Evolutionary conservation across 2,329 filamentous ascomycete genomes (phyloP).

Genomic region (Talaromyces sp.): DNA sequence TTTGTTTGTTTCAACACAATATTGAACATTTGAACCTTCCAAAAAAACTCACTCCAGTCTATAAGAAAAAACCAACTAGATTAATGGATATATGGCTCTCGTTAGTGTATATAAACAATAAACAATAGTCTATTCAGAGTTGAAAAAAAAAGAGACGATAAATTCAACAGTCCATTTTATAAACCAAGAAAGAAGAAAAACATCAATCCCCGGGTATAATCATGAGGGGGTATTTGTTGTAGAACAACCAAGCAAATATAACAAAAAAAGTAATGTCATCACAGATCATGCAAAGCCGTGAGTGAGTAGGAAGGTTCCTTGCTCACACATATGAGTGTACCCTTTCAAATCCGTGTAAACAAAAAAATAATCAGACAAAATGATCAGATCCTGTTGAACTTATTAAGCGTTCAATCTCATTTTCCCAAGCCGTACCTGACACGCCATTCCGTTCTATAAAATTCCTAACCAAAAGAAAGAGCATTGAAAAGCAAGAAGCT

Average conservation of each 20-base stretch:
- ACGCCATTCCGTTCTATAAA: neutral
- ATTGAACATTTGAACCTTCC: too few species aligned
- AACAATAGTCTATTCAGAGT: neutral
- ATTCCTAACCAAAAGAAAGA: neutral
- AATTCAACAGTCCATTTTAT: slow-evolving; percentile 5
- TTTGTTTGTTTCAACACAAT: too few species aligned
- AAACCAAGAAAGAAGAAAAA: neutral
- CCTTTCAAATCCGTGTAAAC: neutral
- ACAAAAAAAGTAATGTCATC: neutral
- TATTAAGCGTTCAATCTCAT: neutral
- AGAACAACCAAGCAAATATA: neutral
- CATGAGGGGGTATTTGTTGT: neutral
- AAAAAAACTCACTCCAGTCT: too few species aligned
- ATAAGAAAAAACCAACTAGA: neutral
- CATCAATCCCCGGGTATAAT: neutral
- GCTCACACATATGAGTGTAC: neutral
- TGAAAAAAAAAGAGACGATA: neutral
- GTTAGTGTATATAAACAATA: neutral
- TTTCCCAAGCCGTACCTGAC: neutral
- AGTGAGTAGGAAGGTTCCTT: neutral
- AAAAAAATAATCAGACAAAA: neutral
- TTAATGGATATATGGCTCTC: neutral
- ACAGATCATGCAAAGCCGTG: neutral
- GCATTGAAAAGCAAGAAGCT: neutral
- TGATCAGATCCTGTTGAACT: neutral